Conservation (phyloP, 495 filamentous ascomycete genomes). For the Aspergillus ellipticus region DNA sequence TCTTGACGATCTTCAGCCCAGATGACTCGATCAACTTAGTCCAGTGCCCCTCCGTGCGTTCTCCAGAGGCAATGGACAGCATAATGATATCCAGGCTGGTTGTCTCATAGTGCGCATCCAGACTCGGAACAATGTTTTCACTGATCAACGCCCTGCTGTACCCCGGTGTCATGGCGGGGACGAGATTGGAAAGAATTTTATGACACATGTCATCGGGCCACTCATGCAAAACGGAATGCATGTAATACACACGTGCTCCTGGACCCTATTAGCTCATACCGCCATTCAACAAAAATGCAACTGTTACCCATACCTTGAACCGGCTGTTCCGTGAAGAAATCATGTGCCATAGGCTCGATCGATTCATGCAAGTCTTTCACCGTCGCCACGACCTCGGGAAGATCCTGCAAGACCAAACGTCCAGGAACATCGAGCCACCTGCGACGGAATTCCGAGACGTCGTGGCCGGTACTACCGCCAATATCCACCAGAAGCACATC, state of each 20-base stretch:
- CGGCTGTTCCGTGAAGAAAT: slow-evolving; percentile 7
- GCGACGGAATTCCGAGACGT: slow-evolving; percentile 29
- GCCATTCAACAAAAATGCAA: background rate
- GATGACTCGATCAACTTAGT: slow-evolving; percentile 15
- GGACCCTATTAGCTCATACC: slow-evolving; percentile 1
- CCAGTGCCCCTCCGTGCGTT: slow-evolving; percentile 27
- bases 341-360: slow-evolving; percentile 30
- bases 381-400: slow-evolving; percentile 18
- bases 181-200: slow-evolving; percentile 34
- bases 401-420: slow-evolving; percentile 32
- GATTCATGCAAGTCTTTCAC: slow-evolving; percentile 14
- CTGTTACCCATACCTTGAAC: background rate
- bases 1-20: slow-evolving; percentile 26
- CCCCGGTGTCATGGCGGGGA: slow-evolving; percentile 29
- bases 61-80: slow-evolving; percentile 19
- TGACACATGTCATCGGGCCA: slow-evolving; percentile 41
- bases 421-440: slow-evolving; percentile 28
- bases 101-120: slow-evolving; percentile 20
- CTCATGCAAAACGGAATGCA: slow-evolving; percentile 44
- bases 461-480: slow-evolving; percentile 33
- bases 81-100: slow-evolving; percentile 26
- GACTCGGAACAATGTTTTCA: slow-evolving; percentile 28
- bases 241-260: slow-evolving; percentile 40
- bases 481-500: slow-evolving; percentile 32
- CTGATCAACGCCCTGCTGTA: slow-evolving; percentile 37